These are phyloP conservation scores for Pseudogymnoascus sp. DNA, from an alignment of 2,329 filamentous ascomycete genomes.

Conservation along the genomic window DNA sequence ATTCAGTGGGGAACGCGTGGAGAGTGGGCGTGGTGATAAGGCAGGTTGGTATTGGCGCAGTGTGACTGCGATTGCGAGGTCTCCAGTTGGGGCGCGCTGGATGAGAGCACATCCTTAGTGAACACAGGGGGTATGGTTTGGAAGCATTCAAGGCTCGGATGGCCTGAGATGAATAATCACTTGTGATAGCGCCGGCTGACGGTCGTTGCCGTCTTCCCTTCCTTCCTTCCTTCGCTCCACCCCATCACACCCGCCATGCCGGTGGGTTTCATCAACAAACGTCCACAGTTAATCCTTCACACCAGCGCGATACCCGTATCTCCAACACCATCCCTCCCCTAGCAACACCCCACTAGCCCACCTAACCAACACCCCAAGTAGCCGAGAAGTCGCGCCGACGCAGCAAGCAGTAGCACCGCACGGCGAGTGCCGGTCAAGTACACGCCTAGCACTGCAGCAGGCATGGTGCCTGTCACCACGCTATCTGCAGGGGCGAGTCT, in stretches of 20 bases:
- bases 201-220: not conserved
- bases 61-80: not conserved
- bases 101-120: not conserved
- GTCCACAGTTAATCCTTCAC: not conserved
- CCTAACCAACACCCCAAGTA: not conserved
- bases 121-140: not conserved
- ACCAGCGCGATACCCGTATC: not conserved
- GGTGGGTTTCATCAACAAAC: not conserved
- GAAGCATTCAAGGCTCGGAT: not conserved
- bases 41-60: not conserved
- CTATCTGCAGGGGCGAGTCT: not conserved
- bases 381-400: not conserved
- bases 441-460: not conserved
- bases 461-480: not conserved
- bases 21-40: not conserved
- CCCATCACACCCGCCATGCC: not conserved
- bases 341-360: too few species aligned
- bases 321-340: not conserved
- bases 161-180: not conserved
- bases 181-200: not conserved
- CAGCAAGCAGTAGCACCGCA: not conserved
- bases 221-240: not conserved
- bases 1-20: not conserved
- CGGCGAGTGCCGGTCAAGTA: not conserved
- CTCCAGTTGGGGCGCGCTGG: not conserved